phyloP scores from a whole-genome alignment of 306 rosid species.

The Astragalus glycyphyllos region DNA sequence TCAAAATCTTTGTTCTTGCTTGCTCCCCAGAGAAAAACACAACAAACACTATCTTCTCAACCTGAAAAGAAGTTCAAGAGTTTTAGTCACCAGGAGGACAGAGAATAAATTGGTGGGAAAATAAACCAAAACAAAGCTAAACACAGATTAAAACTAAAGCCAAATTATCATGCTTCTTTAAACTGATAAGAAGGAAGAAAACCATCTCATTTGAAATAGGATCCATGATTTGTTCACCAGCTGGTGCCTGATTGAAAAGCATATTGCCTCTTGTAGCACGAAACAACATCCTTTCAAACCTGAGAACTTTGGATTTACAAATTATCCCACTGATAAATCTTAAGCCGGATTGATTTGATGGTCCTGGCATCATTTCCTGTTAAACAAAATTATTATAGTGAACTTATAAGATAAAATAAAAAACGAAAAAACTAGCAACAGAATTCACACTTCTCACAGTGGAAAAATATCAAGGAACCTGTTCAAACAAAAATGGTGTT shows the following conservation, averaged over 20 bases:
- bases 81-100: constrained; percentile 33
- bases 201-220: constrained; percentile 94
- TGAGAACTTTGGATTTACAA: constrained; percentile 79
- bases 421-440: constrained; percentile 37
- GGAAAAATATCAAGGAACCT: constrained; percentile 56
- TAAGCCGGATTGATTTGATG: constrained; percentile 82
- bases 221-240: constrained; percentile 87
- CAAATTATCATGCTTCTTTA: constrained; percentile 35
- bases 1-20: constrained; percentile 88
- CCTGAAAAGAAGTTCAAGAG: constrained; percentile 61
- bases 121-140: constrained; percentile 38
- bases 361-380: constrained; percentile 77
- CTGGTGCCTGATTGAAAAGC: constrained; percentile 92
- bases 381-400: constrained; percentile 37
- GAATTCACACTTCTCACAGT: neutral
- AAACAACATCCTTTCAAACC: constrained; percentile 96
- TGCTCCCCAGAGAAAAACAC: constrained; percentile 98
- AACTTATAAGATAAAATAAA: constrained; percentile 17
- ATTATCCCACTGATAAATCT: constrained; percentile 95
- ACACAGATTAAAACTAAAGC: constrained; percentile 8
- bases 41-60: constrained; percentile 89
- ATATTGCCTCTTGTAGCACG: constrained; percentile 99
- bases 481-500: constrained; percentile 76
- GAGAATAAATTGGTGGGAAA: constrained; percentile 29
- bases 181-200: constrained; percentile 49